phyloP scores from a whole-genome alignment of 176 grass and related monocot genomes.

The Themeda triandra region DNA sequence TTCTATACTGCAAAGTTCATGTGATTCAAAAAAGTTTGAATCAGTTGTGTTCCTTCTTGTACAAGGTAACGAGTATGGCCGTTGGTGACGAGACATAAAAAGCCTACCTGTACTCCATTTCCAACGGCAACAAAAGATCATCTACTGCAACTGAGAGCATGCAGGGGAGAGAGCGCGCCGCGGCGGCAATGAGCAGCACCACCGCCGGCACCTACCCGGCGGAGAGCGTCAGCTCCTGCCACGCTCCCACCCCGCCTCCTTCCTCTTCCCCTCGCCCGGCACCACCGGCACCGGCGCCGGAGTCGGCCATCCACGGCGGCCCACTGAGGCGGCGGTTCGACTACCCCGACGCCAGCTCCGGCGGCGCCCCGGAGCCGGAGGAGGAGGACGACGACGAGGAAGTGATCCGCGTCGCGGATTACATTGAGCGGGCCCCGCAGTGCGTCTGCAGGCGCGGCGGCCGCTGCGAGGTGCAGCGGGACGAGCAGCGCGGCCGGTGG shows the following conservation, averaged over 20 bases:
- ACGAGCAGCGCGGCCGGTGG: background rate
- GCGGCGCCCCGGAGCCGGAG: too few relatives aligned
- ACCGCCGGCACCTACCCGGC: conserved; percentile 7
- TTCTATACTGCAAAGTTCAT: too few relatives aligned
- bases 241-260: background rate
- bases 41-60: too few relatives aligned
- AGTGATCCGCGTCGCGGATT: background rate
- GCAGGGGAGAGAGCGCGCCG: background rate
- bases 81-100: too few relatives aligned
- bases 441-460: conserved; percentile 36
- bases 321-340: conserved; percentile 24
- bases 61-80: too few relatives aligned
- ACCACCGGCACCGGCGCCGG: too few relatives aligned
- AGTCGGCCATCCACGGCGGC: background rate
- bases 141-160: too few relatives aligned
- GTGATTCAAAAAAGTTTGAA: too few relatives aligned
- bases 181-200: conserved; percentile 19
- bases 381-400: background rate
- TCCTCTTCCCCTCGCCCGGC: background rate
- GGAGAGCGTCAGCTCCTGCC: conserved; percentile 43
- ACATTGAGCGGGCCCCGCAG: conserved; percentile 1
- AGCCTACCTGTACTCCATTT: background rate
- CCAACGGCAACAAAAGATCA: conserved; percentile 9
- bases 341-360: background rate
- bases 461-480: background rate